phyloP scores from a whole-genome alignment of 306 rosid genomes.

The Sicyos baderoa region DNA sequence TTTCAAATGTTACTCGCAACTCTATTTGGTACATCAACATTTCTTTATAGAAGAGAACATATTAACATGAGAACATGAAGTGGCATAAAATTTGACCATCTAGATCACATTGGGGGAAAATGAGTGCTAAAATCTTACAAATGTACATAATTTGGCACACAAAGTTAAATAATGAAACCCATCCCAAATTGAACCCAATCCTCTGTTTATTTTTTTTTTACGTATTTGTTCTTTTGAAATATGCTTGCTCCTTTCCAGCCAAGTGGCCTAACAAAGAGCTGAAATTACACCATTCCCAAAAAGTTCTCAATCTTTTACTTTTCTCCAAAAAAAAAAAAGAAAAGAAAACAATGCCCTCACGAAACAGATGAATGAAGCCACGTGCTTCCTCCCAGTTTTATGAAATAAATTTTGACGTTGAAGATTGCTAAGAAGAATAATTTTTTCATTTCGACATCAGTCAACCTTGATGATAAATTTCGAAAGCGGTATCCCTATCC shows the following conservation, averaged over 20 bases:
- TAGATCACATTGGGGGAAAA: background rate
- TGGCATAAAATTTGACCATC: background rate
- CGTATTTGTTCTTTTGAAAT: background rate
- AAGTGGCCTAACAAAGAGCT: slow-evolving; percentile 4
- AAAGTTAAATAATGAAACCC: background rate
- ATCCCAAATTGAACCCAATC: background rate
- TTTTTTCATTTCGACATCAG: background rate
- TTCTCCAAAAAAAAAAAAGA: background rate
- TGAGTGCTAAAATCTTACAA: background rate
- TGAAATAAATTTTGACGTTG: background rate
- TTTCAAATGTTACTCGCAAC: background rate
- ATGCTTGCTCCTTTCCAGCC: background rate
- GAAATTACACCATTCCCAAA: background rate
- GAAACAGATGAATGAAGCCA: background rate
- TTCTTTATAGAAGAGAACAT: background rate
- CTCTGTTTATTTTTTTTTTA: background rate
- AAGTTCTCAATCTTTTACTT: background rate
- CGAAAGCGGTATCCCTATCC: too few relatives aligned
- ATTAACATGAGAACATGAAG: background rate
- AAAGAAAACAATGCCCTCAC: background rate
- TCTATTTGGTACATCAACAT: background rate
- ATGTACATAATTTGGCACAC: background rate
- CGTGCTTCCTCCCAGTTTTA: background rate
- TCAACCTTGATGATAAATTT: background rate
- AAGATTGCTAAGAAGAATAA: background rate